Evolutionary conservation across 2,329 filamentous ascomycete species (phyloP).

Genomic region (Colletotrichum siamense): DNA sequence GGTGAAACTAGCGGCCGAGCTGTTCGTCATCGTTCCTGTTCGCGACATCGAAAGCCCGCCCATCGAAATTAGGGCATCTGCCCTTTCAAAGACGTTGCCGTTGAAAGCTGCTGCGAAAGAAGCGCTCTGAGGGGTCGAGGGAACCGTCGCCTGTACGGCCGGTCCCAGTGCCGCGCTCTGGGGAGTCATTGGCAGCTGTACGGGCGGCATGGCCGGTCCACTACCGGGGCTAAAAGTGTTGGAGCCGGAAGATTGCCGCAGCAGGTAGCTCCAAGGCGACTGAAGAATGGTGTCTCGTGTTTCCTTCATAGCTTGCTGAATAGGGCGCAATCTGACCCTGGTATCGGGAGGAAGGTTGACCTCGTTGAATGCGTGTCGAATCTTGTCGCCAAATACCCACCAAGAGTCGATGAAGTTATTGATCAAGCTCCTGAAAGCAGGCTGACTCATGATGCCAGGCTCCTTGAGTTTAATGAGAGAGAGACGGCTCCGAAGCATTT

Average conservation of each 20-base stretch:
- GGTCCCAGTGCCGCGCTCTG: slow-evolving; percentile 88
- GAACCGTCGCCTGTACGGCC: slow-evolving; percentile 88
- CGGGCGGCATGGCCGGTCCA: slow-evolving; percentile 34
- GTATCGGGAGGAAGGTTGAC: slow-evolving; percentile 69
- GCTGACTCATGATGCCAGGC: slow-evolving; percentile 71
- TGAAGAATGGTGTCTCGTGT: slow-evolving; percentile 73
- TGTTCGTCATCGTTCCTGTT: slow-evolving; percentile 50
- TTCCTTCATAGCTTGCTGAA: slow-evolving; percentile 85
- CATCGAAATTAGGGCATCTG: slow-evolving; percentile 62
- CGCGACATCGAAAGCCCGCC: slow-evolving; percentile 64
- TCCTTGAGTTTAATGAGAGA: slow-evolving; percentile 86
- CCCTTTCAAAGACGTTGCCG: slow-evolving; percentile 65
- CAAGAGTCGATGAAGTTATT: slow-evolving; percentile 76
- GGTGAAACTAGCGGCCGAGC: slow-evolving; percentile 25
- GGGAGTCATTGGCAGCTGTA: slow-evolving; percentile 78
- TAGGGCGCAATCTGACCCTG: slow-evolving; percentile 75
- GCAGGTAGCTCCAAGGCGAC: slow-evolving; percentile 61
- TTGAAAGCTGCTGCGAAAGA: slow-evolving; percentile 61
- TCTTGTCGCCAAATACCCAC: slow-evolving; percentile 66
- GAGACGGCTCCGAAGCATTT: slow-evolving; percentile 74
- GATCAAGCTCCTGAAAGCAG: slow-evolving; percentile 72
- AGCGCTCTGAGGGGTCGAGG: slow-evolving; percentile 68
- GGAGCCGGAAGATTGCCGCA: slow-evolving; percentile 29
- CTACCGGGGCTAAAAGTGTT: slow-evolving; percentile 24
- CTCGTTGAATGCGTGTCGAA: slow-evolving; percentile 60